phyloP scores from a whole-genome alignment of 371 early-diverging fungal genomes.

The Rhizoclosmatium hyalinum region DNA sequence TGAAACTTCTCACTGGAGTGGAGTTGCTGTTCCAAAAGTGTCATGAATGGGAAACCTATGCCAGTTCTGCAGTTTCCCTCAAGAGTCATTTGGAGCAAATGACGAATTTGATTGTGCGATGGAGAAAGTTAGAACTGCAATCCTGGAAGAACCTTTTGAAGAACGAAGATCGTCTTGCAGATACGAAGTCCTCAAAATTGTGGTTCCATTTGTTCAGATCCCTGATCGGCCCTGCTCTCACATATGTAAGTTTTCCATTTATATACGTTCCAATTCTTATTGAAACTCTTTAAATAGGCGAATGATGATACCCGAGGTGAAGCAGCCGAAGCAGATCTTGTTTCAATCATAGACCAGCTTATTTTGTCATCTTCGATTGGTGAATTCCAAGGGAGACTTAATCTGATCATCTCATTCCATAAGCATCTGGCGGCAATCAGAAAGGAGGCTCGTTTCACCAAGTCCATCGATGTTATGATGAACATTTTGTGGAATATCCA shows the following conservation, averaged over 20 bases:
- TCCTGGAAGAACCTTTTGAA: conserved; percentile 89
- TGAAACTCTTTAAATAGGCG: neutral
- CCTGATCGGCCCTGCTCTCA: conserved; percentile 48
- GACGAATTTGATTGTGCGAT: conserved; percentile 76
- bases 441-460: neutral
- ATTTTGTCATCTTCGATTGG: conserved; percentile 80
- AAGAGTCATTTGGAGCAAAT: conserved; percentile 76
- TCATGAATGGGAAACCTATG: conserved; percentile 95
- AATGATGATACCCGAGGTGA: conserved; percentile 9
- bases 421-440: conserved; percentile 57
- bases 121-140: conserved; percentile 91
- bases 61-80: conserved; percentile 83
- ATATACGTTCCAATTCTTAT: neutral
- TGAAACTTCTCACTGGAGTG: conserved; percentile 88
- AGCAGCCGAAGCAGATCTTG: conserved; percentile 26
- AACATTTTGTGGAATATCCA: conserved; percentile 51
- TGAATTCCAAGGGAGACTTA: conserved; percentile 80
- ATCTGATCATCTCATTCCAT: conserved; percentile 76
- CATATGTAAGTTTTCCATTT: conserved; percentile 30
- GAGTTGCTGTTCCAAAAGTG: conserved; percentile 87
- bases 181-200: conserved; percentile 71
- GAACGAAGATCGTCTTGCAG: conserved; percentile 76
- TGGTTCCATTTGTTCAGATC: conserved; percentile 88
- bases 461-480: conserved; percentile 19
- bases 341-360: conserved; percentile 76